phyloP scores from a whole-genome alignment of 2,329 filamentous ascomycete species.

The Aspergillus udagawae region DNA sequence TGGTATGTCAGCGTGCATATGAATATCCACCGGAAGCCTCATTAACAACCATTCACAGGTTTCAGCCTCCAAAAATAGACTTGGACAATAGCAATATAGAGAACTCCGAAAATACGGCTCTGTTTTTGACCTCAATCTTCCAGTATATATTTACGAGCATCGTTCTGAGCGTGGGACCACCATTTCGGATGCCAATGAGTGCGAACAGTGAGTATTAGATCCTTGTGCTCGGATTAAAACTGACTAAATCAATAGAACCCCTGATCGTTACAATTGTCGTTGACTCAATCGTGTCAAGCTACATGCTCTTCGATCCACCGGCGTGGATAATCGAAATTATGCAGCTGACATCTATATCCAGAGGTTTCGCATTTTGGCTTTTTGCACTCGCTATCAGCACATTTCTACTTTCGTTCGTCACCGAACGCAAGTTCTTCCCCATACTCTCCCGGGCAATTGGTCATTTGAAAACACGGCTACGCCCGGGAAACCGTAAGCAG shows the following conservation, averaged over 20 bases:
- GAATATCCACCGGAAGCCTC: background rate
- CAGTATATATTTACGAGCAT: constrained; percentile 91
- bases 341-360: constrained; percentile 76
- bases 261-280: constrained; percentile 74
- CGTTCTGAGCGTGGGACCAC: constrained; percentile 83
- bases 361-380: constrained; percentile 69
- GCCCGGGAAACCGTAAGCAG: constrained; percentile 62
- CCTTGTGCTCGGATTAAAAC: background rate
- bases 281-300: constrained; percentile 64
- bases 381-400: constrained; percentile 66
- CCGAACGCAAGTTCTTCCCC: constrained; percentile 69
- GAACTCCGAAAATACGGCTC: constrained; percentile 88
- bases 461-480: constrained; percentile 53
- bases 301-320: constrained; percentile 76
- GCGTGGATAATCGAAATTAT: constrained; percentile 68
- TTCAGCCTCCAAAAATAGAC: constrained; percentile 72
- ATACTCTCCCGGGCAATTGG: constrained; percentile 66
- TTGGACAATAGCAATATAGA: constrained; percentile 76
- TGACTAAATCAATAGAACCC: constrained; percentile 55
- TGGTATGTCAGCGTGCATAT: constrained; percentile 55
- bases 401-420: constrained; percentile 64
- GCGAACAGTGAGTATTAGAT: constrained; percentile 64
- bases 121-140: constrained; percentile 88
- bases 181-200: constrained; percentile 76
- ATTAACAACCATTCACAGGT: constrained; percentile 48